Evolutionary conservation across 176 grass and related monocot genomes (phyloP).

Genomic region (Panicum miliaceum): DNA sequence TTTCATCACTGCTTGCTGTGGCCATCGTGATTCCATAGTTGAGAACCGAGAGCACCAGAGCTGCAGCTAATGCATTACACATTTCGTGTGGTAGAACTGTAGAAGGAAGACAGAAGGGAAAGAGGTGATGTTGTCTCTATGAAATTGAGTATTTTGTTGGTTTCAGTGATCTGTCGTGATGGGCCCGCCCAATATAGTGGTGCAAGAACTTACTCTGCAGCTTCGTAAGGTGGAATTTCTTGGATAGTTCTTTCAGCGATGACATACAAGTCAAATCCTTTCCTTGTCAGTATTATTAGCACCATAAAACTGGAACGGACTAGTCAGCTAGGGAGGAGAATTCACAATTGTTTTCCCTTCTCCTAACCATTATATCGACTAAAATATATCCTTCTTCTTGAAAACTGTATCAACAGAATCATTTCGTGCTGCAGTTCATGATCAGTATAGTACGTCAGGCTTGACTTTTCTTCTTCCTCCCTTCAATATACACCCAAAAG

Average conservation of each 20-base stretch:
- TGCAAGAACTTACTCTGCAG: background rate
- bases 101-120: background rate
- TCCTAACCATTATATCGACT: no score
- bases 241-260: background rate
- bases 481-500: no score
- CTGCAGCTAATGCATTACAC: background rate
- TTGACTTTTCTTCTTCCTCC: background rate
- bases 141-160: background rate
- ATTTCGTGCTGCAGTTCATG: no score
- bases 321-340: background rate
- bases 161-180: slow-evolving; percentile 11
- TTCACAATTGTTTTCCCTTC: no score
- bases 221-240: background rate
- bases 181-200: background rate
- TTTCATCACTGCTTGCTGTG: slow-evolving; percentile 22
- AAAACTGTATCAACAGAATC: no score
- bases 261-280: background rate
- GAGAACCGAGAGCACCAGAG: slow-evolving; percentile 26
- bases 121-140: background rate
- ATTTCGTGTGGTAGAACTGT: slow-evolving; percentile 15
- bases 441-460: background rate
- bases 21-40: background rate
- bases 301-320: background rate
- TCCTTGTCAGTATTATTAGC: background rate
- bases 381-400: no score